Conservation (phyloP, 441 rosid species). For the Euphorbia corollata region DNA sequence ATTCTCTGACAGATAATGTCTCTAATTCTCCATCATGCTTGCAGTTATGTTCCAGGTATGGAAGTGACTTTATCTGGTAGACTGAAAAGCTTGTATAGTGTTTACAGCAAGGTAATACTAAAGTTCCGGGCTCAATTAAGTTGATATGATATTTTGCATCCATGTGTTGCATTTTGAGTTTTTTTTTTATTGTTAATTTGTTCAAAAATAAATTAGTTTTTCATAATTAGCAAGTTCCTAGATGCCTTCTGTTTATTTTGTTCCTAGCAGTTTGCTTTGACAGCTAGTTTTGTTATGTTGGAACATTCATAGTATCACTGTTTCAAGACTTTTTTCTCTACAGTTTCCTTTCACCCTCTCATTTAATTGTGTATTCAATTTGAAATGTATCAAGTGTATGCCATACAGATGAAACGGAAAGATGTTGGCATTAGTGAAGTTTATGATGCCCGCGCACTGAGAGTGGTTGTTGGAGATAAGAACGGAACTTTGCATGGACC, state of each 20-base stretch:
- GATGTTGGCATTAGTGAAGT: slow-evolving; percentile 29
- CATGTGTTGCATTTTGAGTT: neutral
- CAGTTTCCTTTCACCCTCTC: neutral
- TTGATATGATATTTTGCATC: neutral
- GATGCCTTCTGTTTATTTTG: neutral
- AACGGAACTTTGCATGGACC: too few relatives aligned
- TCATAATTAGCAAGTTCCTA: neutral
- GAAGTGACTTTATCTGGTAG: slow-evolving; percentile 68
- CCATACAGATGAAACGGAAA: slow-evolving; percentile 59
- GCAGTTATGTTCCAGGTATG: slow-evolving; percentile 78
- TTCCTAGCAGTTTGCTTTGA: neutral
- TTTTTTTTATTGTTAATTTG: neutral
- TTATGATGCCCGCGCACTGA: too few relatives aligned
- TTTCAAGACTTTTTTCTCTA: neutral
- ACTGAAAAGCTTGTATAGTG: slow-evolving; percentile 58
- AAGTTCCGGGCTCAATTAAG: slow-evolving; percentile 10
- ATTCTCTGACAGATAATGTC: slow-evolving; percentile 12
- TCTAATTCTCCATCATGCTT: slow-evolving; percentile 6
- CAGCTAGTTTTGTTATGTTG: neutral
- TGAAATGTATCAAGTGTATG: neutral
- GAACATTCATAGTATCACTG: neutral
- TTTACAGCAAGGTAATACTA: slow-evolving; percentile 56
- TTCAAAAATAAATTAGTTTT: neutral
- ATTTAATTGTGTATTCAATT: neutral
- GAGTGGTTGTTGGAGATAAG: too few relatives aligned